Conservation (phyloP, 768 basidiomycete genomes). For the Agaricus subrufescens region DNA sequence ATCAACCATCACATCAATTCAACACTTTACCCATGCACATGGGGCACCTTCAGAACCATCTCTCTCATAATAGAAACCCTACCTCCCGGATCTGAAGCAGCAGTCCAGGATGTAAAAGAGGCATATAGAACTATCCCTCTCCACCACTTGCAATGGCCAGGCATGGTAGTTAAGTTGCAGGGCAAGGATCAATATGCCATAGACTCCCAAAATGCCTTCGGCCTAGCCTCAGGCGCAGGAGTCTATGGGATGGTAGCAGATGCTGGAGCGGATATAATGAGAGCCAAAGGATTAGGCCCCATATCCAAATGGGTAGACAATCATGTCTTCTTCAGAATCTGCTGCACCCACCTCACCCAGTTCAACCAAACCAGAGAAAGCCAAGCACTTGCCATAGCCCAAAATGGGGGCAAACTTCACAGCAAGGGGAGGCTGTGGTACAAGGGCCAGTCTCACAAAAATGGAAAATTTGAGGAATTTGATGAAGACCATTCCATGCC, state of each 20-base stretch:
- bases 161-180: slow-evolving; percentile 20
- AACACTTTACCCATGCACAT: slow-evolving; percentile 33
- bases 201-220: slow-evolving; percentile 24
- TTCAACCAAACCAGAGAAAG: neutral
- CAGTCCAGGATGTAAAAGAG: slow-evolving; percentile 32
- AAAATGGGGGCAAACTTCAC: neutral
- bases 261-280: slow-evolving; percentile 18
- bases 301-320: slow-evolving; percentile 28
- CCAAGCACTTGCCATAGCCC: neutral
- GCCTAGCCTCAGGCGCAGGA: slow-evolving; percentile 18
- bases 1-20: slow-evolving; percentile 30
- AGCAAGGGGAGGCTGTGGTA: slow-evolving; percentile 19
- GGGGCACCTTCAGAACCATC: slow-evolving; percentile 35
- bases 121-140: slow-evolving; percentile 33
- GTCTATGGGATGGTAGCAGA: slow-evolving; percentile 22
- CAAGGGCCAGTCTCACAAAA: slow-evolving; percentile 13
- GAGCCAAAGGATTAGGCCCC: slow-evolving; percentile 19
- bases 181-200: slow-evolving; percentile 19
- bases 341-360: neutral
- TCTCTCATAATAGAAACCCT: slow-evolving; percentile 25
- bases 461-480: slow-evolving; percentile 20
- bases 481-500: slow-evolving; percentile 22
- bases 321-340: slow-evolving; percentile 19
- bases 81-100: slow-evolving; percentile 15
- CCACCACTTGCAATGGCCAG: slow-evolving; percentile 32